Evolutionary conservation across 2,329 filamentous ascomycete species (phyloP).

Genomic region (Fusarium sp.): DNA sequence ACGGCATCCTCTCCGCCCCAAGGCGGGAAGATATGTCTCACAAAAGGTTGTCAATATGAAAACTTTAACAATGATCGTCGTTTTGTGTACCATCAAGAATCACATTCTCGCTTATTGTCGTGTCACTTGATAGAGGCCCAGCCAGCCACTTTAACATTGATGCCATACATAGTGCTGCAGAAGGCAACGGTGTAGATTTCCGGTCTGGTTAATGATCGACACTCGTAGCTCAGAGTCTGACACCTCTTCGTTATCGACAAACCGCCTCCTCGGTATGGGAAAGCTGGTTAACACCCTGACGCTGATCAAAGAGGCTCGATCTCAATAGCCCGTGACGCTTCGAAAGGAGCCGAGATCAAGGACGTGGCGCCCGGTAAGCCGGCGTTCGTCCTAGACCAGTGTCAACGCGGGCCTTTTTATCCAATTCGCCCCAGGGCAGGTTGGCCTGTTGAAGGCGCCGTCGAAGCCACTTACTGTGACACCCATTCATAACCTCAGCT

Average conservation of each 20-base stretch:
- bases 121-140: conserved; percentile 26
- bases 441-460: conserved; percentile 13
- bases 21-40: neutral
- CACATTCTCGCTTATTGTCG: conserved; percentile 11
- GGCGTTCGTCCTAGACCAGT: neutral
- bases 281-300: conserved; percentile 12
- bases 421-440: neutral
- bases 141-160: conserved; percentile 13
- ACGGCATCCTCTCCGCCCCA: too few species aligned
- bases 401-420: neutral
- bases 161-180: conserved; percentile 18
- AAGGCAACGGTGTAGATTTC: conserved; percentile 12
- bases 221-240: conserved; percentile 5
- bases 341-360: neutral
- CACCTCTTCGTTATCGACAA: conserved; percentile 19
- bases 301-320: conserved; percentile 12
- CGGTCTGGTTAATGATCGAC: conserved; percentile 21
- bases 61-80: conserved; percentile 8
- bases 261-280: neutral
- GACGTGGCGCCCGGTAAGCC: conserved; percentile 23
- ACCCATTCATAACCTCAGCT: conserved; percentile 9
- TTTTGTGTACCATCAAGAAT: neutral
- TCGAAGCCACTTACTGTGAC: conserved; percentile 17
- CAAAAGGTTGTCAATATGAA: neutral
- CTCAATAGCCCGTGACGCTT: neutral